A percentile compares a stretch with the other conserved stretches of the same genome.
These are phyloP conservation scores for Microbotryomycetes sp. DNA, from an alignment of 1,284 basidiomycete species.

Conservation along the genomic window DNA sequence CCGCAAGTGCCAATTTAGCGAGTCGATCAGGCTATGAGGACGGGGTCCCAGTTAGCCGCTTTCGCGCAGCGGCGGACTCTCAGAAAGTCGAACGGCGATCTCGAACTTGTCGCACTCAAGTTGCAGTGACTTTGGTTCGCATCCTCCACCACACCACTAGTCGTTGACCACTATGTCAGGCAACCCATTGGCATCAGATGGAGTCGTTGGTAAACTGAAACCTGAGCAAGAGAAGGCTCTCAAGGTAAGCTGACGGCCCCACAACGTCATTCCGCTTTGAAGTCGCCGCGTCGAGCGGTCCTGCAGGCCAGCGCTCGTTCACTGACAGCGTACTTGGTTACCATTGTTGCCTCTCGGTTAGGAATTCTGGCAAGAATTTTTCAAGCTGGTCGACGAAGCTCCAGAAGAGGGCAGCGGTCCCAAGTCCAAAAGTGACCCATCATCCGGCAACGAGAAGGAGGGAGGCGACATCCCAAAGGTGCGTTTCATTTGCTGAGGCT, in stretches of 20 bases:
- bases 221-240: constrained; percentile 39
- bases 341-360: background rate
- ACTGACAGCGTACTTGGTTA: background rate
- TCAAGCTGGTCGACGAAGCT: constrained; percentile 30
- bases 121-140: no score
- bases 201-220: constrained; percentile 40
- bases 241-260: constrained; percentile 33
- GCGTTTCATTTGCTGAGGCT: constrained; percentile 14
- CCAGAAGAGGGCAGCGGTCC: constrained; percentile 17
- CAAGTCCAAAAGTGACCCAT: background rate
- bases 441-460: constrained; percentile 27
- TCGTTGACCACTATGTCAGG: background rate
- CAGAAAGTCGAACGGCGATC: no score
- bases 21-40: no score
- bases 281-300: no score
- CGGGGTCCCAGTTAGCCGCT: no score
- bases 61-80: no score
- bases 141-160: no score
- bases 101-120: no score
- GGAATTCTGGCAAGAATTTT: constrained; percentile 20
- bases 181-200: constrained; percentile 15
- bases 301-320: constrained; percentile 5
- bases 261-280: no score
- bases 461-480: constrained; percentile 38
- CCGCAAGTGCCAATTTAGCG: no score